Evolutionary conservation across 352 stramenopile species (phyloP), one percentile per base, ranked within the genome.

Genomic region (Elongisporangium senticosum): DNA sequence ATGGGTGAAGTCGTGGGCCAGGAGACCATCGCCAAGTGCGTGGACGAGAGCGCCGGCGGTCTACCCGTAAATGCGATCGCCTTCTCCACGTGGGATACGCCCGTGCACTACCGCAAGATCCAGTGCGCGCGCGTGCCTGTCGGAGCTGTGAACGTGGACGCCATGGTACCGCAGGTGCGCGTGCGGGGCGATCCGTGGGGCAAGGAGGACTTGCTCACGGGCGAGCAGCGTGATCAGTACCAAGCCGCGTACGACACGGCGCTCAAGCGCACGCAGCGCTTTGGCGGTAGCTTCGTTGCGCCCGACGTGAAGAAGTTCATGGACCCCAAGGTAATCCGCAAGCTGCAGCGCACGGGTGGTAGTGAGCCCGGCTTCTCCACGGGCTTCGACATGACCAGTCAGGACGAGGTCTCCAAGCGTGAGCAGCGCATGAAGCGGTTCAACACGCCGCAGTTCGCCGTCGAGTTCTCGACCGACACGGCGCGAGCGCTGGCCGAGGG

Each of bases 351-450:
- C 28, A 87, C 78, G 1, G 85, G 85, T 19, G 76, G 67, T 0
- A 77, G 82, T 22, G 69, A 77, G 53, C 69, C 75, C 3, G 77
- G 81, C 3, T 89, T 89, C 61, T 61, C 79, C 8, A 92, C 83
- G 28, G 85, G 83, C 6, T 84, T 95, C 40, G 83, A 95, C 50
- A 55, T 95, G 1, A 77, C 67, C 48, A 87, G 72, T 59, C 59
- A 76, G 5, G 75, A 87, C 21, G 83, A 95, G 58, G 50, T 77
- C 21, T 64, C 55, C 47, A 91, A 92, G 65, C 78, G 85, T 3
- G 74, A 87, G 55, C 65, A 84, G 59, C 85, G 85, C 51, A 89
- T 90, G 77, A 78, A 89, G 61, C 77, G 85, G 8, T 95, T 95
- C 61, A 70, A 92, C 51, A 89, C 84, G 5, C 77, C 85, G 1